These are phyloP conservation scores for Curvularia sp. DNA, from an alignment of 2,329 filamentous ascomycete genomes.

Conservation along the genomic window DNA sequence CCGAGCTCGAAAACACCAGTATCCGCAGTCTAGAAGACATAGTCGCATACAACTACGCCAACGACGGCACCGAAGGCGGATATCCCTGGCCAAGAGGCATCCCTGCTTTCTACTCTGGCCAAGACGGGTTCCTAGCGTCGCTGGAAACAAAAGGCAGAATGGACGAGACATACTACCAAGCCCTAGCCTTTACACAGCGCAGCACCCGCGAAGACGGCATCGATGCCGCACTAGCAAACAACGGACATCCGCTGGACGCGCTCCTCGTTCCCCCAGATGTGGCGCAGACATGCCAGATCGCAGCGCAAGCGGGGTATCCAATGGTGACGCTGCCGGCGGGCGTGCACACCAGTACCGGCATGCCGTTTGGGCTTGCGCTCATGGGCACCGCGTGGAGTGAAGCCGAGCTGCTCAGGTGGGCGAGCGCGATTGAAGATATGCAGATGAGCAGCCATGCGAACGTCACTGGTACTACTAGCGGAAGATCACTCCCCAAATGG, in stretches of 20 bases:
- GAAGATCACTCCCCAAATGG: constrained; percentile 26
- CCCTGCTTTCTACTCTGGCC: constrained; percentile 65
- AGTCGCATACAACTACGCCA: constrained; percentile 56
- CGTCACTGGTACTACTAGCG: neutral
- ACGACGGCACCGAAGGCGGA: constrained; percentile 72
- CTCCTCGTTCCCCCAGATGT: constrained; percentile 74
- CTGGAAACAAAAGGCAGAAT: constrained; percentile 66
- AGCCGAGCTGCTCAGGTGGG: constrained; percentile 64
- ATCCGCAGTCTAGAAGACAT: constrained; percentile 38
- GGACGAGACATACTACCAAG: constrained; percentile 72
- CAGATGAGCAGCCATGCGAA: neutral
- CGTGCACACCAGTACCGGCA: constrained; percentile 55
- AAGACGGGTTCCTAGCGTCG: constrained; percentile 73
- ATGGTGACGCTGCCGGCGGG: constrained; percentile 73
- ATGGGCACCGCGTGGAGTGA: constrained; percentile 70
- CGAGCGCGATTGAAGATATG: constrained; percentile 58
- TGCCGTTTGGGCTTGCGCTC: constrained; percentile 56
- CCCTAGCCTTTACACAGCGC: constrained; percentile 67
- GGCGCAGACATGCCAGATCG: constrained; percentile 71
- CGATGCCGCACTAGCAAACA: constrained; percentile 66
- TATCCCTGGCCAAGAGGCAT: constrained; percentile 59
- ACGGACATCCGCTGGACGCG: constrained; percentile 61
- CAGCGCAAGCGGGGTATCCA: constrained; percentile 78
- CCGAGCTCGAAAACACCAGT: constrained; percentile 63
- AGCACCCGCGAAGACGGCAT: constrained; percentile 71